Percentiles rank a stretch among this genome's conserved stretches.
Conservation (phyloP, 2,329 filamentous ascomycete genomes). For the Chalaropsis ovoidea region DNA sequence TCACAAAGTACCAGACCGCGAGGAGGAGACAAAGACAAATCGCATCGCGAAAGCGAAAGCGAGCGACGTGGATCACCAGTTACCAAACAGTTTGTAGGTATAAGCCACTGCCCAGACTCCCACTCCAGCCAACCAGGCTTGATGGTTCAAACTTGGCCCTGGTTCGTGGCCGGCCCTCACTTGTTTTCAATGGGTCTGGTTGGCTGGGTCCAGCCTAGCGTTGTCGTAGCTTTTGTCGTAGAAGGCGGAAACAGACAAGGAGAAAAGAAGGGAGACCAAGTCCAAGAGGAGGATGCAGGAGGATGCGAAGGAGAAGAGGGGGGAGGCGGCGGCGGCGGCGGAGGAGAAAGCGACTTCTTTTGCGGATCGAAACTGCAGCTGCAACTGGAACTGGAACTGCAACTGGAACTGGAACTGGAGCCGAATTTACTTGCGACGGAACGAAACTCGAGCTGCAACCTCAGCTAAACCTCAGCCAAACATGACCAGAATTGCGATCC, state of each 20-base stretch:
- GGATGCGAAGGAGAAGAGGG: neutral
- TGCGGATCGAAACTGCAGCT: conserved; percentile 1
- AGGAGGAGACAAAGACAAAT: neutral
- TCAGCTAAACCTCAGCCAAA: no score
- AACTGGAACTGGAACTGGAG: neutral
- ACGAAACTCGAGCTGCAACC: conserved; percentile 8
- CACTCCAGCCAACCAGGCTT: neutral
- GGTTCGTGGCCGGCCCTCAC: neutral
- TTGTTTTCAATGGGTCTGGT: neutral
- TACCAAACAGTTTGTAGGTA: neutral
- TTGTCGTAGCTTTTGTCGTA: neutral
- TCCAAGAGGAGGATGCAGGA: neutral
- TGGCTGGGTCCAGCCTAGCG: no score
- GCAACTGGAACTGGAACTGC: neutral
- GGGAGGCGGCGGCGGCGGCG: neutral
- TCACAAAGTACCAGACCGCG: neutral
- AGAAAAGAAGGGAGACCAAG: neutral
- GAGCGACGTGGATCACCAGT: neutral
- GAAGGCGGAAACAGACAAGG: neutral
- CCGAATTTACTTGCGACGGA: neutral
- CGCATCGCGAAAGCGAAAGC: neutral
- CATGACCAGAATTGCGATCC: neutral
- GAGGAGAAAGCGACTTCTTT: neutral
- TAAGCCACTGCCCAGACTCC: conserved; percentile 1
- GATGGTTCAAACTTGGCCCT: conserved; percentile 1